Conservation (phyloP, 2,329 filamentous ascomycete species). For the Penicillium sp. region DNA sequence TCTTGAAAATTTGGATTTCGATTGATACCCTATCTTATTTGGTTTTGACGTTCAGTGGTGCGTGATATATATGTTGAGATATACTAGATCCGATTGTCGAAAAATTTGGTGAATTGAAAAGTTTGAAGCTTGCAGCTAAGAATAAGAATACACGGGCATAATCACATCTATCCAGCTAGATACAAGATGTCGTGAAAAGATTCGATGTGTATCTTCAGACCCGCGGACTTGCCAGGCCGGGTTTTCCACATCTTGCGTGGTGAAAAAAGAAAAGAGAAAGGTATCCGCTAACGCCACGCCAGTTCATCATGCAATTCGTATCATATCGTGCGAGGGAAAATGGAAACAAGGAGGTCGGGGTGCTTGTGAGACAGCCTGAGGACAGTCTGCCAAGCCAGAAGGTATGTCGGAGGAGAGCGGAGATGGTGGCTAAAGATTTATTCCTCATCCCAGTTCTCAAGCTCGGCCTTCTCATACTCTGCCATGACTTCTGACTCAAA, state of each 20-base stretch:
- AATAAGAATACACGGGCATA: neutral
- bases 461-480: slow-evolving; percentile 69
- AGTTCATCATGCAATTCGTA: slow-evolving; percentile 21
- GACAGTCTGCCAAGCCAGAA: slow-evolving; percentile 1
- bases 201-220: neutral
- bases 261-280: slow-evolving; percentile 10
- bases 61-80: neutral
- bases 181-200: neutral
- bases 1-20: neutral
- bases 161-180: neutral
- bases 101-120: neutral
- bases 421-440: slow-evolving; percentile 43
- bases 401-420: neutral
- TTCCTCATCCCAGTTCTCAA: slow-evolving; percentile 79
- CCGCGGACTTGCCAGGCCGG: neutral
- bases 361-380: neutral
- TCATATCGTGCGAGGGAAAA: slow-evolving; percentile 12
- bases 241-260: neutral
- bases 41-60: neutral
- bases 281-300: slow-evolving; percentile 20
- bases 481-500: slow-evolving; percentile 74
- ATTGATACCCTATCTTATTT: slow-evolving; percentile 4
- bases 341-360: slow-evolving; percentile 2
- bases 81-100: neutral
- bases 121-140: neutral